A percentile compares a stretch with the other conserved stretches of the same genome.
Conservation (phyloP, 2,329 filamentous ascomycete genomes). For the Lasiodiplodia sp. region DNA sequence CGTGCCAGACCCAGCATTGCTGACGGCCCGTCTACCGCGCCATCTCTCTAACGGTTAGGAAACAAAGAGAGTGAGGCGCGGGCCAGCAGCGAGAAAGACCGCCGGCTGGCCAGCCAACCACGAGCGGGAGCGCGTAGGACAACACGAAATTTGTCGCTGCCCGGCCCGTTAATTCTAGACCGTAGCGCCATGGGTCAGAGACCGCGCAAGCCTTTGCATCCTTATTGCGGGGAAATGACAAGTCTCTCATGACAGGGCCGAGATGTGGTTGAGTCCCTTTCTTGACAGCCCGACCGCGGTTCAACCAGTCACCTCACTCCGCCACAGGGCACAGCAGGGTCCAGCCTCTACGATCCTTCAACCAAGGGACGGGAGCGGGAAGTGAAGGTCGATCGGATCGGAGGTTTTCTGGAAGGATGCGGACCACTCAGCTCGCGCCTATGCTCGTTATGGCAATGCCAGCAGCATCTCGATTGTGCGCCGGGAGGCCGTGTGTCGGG, state of each 20-base stretch:
- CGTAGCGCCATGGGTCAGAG: neutral
- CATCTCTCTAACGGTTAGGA: constrained; percentile 9
- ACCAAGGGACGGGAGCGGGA: neutral
- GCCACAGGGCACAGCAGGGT: neutral
- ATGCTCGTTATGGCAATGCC: neutral
- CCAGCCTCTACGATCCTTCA: neutral
- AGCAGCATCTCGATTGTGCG: neutral
- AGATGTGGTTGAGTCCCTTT: neutral
- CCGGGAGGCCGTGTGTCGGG: neutral
- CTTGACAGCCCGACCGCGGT: neutral
- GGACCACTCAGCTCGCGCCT: neutral
- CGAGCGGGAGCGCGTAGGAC: neutral
- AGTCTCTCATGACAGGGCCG: neutral
- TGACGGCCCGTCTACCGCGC: constrained; percentile 23
- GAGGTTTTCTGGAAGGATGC: neutral
- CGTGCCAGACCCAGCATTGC: neutral
- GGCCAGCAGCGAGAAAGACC: neutral
- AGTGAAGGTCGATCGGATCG: neutral
- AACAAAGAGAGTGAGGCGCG: constrained; percentile 4
- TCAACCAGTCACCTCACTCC: neutral
- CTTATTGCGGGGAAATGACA: neutral
- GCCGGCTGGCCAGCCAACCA: neutral
- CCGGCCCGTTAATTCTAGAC: neutral
- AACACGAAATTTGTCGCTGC: neutral
- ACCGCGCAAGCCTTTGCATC: neutral